Evolutionary conservation across 2,329 filamentous ascomycete species (phyloP).

Genomic region (Pseudogymnoascus sp.): DNA sequence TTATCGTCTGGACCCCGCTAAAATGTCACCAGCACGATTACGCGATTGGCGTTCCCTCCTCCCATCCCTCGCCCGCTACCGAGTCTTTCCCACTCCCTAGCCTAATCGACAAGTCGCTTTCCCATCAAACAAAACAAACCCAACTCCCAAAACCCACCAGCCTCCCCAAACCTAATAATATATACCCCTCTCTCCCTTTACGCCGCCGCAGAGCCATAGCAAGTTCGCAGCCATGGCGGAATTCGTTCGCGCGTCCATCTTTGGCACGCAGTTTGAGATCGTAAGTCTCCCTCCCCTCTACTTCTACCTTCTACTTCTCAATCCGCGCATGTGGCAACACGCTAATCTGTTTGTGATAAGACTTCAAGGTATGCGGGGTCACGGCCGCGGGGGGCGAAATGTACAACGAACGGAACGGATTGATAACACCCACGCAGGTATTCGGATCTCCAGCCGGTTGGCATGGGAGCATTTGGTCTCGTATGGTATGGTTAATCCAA

Average conservation of each 20-base stretch:
- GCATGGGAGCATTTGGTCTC: slow-evolving; percentile 97
- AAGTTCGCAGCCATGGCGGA: slow-evolving; percentile 66
- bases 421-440: slow-evolving; percentile 52
- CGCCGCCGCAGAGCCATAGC: not conserved
- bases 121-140: not conserved
- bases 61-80: not conserved
- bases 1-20: not conserved
- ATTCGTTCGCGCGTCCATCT: slow-evolving; percentile 98
- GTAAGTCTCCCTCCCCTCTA: not conserved
- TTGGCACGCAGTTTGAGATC: slow-evolving; percentile 99
- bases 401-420: not conserved
- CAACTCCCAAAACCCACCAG: not conserved
- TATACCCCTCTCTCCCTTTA: not conserved
- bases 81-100: not conserved
- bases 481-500: slow-evolving; percentile 65
- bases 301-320: not conserved
- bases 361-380: slow-evolving; percentile 70
- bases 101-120: slow-evolving; percentile 7
- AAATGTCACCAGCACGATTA: not conserved
- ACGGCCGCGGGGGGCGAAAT: not conserved
- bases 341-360: not conserved
- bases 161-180: not conserved
- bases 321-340: not conserved
- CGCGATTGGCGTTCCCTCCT: not conserved
- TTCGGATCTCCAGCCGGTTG: slow-evolving; percentile 94